These are phyloP conservation scores for Rubia balearica DNA, from an alignment of 305 asterid species.

Conservation along the genomic window DNA sequence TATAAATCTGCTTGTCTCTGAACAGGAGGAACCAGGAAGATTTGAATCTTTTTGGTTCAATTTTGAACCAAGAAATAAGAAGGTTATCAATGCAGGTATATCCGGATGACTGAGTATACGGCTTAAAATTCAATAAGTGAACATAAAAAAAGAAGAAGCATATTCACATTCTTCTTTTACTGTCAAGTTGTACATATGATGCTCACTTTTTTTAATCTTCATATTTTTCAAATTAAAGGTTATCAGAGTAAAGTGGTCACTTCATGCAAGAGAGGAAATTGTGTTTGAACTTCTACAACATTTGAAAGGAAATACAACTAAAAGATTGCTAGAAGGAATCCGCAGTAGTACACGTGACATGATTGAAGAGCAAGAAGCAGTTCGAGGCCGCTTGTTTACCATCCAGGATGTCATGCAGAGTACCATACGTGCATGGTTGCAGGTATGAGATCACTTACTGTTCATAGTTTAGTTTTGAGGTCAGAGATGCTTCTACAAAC, in stretches of 20 bases:
- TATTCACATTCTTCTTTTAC: not conserved
- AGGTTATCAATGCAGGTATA: slow-evolving; percentile 84
- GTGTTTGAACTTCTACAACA: slow-evolving; percentile 92
- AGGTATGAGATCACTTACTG: slow-evolving; percentile 34
- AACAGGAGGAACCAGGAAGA: slow-evolving; percentile 86
- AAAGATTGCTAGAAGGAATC: slow-evolving; percentile 59
- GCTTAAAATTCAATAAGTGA: not conserved
- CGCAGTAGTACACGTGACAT: slow-evolving; percentile 79
- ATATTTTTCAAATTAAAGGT: slow-evolving; percentile 36
- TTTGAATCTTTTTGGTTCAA: slow-evolving; percentile 57
- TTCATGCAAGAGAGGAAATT: slow-evolving; percentile 97
- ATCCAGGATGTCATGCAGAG: slow-evolving; percentile 99
- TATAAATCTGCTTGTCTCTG: slow-evolving; percentile 4
- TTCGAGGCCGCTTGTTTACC: slow-evolving; percentile 92
- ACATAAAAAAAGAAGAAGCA: not conserved
- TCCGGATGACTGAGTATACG: slow-evolving; percentile 7
- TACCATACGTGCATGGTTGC: slow-evolving; percentile 93
- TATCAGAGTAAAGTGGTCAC: slow-evolving; percentile 94
- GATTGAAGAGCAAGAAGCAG: slow-evolving; percentile 99
- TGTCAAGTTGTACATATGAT: not conserved
- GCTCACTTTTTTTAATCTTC: not conserved
- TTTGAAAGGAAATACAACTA: slow-evolving; percentile 63
- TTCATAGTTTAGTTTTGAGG: not conserved
- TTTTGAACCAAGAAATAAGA: slow-evolving; percentile 89
- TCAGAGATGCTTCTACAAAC: not conserved